A percentile compares a stretch with the other conserved stretches of the same genome.
phyloP scores from a whole-genome alignment of 805 yeast species.

The Suhomyces faveliae region DNA sequence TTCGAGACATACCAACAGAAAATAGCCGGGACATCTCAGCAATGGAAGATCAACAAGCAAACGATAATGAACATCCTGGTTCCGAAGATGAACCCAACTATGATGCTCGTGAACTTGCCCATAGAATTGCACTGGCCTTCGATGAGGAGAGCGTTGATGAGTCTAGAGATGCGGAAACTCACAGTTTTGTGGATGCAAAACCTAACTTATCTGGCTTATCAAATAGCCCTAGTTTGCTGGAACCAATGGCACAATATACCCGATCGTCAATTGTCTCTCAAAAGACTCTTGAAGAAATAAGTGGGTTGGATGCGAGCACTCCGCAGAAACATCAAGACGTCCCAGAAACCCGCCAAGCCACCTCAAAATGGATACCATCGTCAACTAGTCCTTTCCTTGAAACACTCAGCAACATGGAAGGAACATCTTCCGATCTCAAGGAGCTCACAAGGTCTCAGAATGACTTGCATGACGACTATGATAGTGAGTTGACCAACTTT shows the following conservation, averaged over 20 bases:
- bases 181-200: neutral
- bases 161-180: neutral
- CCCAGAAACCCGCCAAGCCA: neutral
- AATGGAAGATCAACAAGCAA: neutral
- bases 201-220: neutral
- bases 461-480: slow-evolving; percentile 57
- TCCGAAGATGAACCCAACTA: neutral
- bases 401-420: slow-evolving; percentile 27
- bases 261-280: slow-evolving; percentile 4
- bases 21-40: neutral
- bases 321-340: slow-evolving; percentile 10
- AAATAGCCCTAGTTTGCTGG: slow-evolving; percentile 1
- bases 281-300: slow-evolving; percentile 1
- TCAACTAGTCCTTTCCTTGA: slow-evolving; percentile 13
- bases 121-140: neutral
- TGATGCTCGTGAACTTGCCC: neutral
- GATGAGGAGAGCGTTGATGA: neutral
- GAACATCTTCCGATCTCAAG: slow-evolving; percentile 34
- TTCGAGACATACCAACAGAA: neutral
- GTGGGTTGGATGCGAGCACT: slow-evolving; percentile 16
- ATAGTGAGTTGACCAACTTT: slow-evolving; percentile 63
- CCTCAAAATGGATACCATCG: slow-evolving; percentile 9
- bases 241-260: slow-evolving; percentile 10
- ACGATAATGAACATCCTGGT: neutral
- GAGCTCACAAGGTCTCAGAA: slow-evolving; percentile 35